Conservation (phyloP, 345 rosid species). For the Eucalyptus curtisii region DNA sequence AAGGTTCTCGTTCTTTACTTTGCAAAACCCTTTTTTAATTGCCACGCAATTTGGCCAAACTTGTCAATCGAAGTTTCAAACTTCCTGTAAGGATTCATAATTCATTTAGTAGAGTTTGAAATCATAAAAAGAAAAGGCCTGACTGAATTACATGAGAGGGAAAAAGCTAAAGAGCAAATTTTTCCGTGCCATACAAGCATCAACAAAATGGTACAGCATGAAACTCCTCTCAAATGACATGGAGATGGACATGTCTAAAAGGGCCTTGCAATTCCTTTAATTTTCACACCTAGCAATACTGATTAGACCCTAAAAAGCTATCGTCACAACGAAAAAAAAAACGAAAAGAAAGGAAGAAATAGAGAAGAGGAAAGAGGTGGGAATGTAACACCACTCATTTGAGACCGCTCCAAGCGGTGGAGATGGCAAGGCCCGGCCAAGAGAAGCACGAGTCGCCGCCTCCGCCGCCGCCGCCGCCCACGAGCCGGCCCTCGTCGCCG, state of each 20-base stretch:
- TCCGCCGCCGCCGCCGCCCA: conserved; percentile 30
- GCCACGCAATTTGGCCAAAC: background rate
- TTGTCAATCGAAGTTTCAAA: background rate
- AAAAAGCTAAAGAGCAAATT: background rate
- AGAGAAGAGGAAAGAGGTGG: background rate
- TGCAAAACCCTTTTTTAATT: background rate
- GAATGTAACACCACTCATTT: background rate
- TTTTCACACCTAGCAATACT: background rate
- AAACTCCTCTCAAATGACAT: background rate
- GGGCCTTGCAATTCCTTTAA: background rate
- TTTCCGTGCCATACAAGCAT: background rate
- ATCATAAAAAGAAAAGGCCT: background rate
- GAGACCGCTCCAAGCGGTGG: conserved; percentile 16
- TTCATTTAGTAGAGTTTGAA: background rate
- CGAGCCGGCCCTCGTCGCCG: background rate
- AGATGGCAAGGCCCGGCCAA: conserved; percentile 94
- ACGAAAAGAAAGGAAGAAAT: background rate
- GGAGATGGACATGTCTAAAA: background rate
- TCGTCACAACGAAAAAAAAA: background rate
- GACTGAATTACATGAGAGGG: background rate
- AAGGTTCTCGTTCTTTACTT: background rate
- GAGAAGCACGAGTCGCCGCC: conserved; percentile 61
- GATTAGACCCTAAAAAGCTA: background rate
- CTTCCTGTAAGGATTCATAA: background rate
- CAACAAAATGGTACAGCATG: background rate